Evolutionary conservation across 2,329 filamentous ascomycete species (phyloP).

Genomic region (Fusarium aywerte): DNA sequence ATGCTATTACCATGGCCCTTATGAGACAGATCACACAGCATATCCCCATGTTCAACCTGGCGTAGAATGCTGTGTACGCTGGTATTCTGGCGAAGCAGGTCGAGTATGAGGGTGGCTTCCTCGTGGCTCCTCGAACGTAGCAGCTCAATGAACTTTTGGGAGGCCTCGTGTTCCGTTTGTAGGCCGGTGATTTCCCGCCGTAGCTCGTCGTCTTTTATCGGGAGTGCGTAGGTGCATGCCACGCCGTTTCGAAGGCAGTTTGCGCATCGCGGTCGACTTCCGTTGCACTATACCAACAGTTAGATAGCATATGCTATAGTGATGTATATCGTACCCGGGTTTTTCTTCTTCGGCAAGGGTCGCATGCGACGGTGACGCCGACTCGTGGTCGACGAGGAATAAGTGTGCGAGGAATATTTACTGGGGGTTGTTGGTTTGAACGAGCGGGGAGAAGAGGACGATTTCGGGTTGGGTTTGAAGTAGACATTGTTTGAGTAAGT

Average conservation of each 20-base stretch:
- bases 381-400: neutral
- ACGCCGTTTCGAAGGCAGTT: neutral
- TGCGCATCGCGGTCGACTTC: neutral
- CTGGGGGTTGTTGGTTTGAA: neutral
- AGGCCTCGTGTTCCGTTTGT: neutral
- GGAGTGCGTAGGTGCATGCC: neutral
- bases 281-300: conserved; percentile 2
- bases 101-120: conserved; percentile 7
- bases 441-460: conserved; percentile 12
- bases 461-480: neutral
- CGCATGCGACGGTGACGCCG: conserved; percentile 9
- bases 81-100: conserved; percentile 2
- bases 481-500: neutral
- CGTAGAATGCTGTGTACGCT: neutral
- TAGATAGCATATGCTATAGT: neutral
- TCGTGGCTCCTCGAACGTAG: neutral
- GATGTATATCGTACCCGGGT: neutral
- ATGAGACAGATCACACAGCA: conserved; percentile 7
- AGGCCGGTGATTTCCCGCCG: neutral
- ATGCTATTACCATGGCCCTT: too few relatives aligned
- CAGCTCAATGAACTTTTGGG: neutral
- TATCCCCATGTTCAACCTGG: conserved; percentile 23
- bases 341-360: conserved; percentile 13
- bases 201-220: neutral
- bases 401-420: accelerated